Evolutionary conservation across 257 asterid genomes (phyloP), one percentile per base, ranked within the genome.

Genomic region (Petrea volubilis): DNA sequence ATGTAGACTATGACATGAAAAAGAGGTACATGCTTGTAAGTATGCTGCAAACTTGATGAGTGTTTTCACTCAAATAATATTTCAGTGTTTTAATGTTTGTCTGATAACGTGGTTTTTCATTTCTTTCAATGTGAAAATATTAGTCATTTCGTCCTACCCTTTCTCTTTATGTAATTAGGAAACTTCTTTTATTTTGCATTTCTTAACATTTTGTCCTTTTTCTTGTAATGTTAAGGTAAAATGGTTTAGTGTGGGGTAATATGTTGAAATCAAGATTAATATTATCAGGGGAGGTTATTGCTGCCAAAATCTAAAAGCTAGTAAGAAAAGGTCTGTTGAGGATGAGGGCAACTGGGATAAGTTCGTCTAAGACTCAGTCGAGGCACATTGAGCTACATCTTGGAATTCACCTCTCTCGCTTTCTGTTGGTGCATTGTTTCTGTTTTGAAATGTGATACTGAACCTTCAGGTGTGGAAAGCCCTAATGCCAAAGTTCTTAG

Each of bases 21-120:
- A 92, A 82, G 85, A 86, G 88, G 82, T 78, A 87, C 84, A 83
- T 72, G 79, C 96, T 92, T 77, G 99, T 95, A 84, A 88, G 99
- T 86, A 73, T 75, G 66, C 78, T 24, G 60, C 81, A 55, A 68
- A 71, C 73, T 74, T 69, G 40, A 49, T 60, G 46, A 18, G 23
- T 64, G 61, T 50, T 67, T 40, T 67, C 56, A 64, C 56, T 52
- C 34, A 72, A 33, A 47, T 15, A 50, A 47, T 41, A 60, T 64
- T 73, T 52, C 7, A 29, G 36, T 68, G 27, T 14, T 47, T 40
- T 29, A 8, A 3, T 18, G 17, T 41, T 71, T 21, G 53, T 21
- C 15, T 52, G 20, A 10, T 52, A 20, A 49, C 49, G 50, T 64
- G 49, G 7, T 21, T 56, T 51, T 29, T 24, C 24, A 3, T 18